Evolutionary conservation across 1,284 basidiomycete genomes (phyloP), one percentile per base, ranked within the genome.

Genomic region (Moesziomyces sp.): DNA sequence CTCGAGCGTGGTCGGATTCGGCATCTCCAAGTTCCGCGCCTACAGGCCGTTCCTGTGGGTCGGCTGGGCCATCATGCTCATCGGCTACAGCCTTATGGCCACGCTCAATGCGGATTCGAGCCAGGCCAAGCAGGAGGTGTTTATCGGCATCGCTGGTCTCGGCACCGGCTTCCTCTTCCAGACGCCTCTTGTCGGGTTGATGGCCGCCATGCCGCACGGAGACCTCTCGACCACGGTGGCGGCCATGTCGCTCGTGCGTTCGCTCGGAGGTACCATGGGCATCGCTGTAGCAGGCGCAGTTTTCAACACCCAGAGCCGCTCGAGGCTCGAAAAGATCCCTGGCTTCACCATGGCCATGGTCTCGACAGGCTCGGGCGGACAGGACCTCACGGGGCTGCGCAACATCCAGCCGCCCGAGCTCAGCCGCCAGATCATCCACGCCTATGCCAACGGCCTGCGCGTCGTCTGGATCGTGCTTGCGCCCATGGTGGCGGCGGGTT

Each of bases 41-140:
- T 93, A 91, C 81, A 87, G 91, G 40, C 84, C 85, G 0, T 84
- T 90, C 43, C 89, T 92, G 70, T 91, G 89, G 89, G 74, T 85
- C 40, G 77, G 71, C 33, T 79, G 58, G 72, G 58, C 48, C 16
- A 52, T 61, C 74, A 80, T 66, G 68, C 52, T 68, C 6, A 35
- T 77, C 16, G 79, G 79, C 16, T 69, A 75, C 44, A 51, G 57
- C 1, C 51, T 79, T 3, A 80, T 81, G 78, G 74, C 68, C 1
- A 65, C 72, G 5, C 53, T 76, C 11, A 58, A 71, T 40, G 69
- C 71, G 10, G 45, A 54, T 14, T 63, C 74, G 26, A 53, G 40
- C 7, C 53, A 35, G 14, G 71, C 59, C 18, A 53, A 60, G 26
- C 72, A 79, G 23, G 76, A 78, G 52, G 44, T 50, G 2, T 76